A percentile compares a stretch with the other conserved stretches of the same genome.
Evolutionary conservation across 805 yeast species (phyloP).

Genomic region (Myxozyma neotropica): DNA sequence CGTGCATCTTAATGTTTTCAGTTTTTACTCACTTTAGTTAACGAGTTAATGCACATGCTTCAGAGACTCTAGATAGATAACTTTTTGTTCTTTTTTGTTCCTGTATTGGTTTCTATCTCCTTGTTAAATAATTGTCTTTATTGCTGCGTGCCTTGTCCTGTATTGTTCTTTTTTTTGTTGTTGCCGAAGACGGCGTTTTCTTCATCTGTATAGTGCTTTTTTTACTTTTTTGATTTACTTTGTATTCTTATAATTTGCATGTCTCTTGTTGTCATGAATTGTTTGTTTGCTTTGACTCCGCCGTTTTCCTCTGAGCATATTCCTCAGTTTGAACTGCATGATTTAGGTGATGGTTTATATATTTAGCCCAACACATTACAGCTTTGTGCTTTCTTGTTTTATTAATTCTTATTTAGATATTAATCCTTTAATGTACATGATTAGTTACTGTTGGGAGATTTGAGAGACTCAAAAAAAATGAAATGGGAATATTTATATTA

Average conservation of each 20-base stretch:
- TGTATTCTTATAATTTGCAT: not conserved
- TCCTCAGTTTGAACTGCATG: slow-evolving; percentile 5
- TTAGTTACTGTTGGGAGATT: too few species aligned
- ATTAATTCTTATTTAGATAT: too few species aligned
- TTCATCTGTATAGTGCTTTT: not conserved
- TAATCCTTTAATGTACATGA: too few species aligned
- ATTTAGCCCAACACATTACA: not conserved
- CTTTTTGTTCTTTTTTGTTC: not conserved
- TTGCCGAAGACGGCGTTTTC: not conserved
- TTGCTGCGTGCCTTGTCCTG: not conserved
- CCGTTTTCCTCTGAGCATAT: not conserved
- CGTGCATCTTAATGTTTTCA: not conserved
- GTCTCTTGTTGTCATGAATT: not conserved
- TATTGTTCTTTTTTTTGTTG: not conserved
- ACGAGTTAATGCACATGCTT: slow-evolving; percentile 1
- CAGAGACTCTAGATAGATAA: not conserved
- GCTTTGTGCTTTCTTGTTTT: not conserved
- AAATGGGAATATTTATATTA: too few species aligned
- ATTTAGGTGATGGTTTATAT: not conserved
- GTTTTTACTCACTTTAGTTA: not conserved
- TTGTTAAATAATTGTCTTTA: not conserved
- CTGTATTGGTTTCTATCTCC: not conserved
- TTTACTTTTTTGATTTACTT: not conserved
- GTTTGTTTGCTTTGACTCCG: not conserved
- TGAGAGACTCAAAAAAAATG: too few species aligned